Evolutionary conservation across 768 basidiomycete genomes (phyloP), one percentile per base, ranked within the genome.

Genomic region (Lanmaoa pseudosensibilis): DNA sequence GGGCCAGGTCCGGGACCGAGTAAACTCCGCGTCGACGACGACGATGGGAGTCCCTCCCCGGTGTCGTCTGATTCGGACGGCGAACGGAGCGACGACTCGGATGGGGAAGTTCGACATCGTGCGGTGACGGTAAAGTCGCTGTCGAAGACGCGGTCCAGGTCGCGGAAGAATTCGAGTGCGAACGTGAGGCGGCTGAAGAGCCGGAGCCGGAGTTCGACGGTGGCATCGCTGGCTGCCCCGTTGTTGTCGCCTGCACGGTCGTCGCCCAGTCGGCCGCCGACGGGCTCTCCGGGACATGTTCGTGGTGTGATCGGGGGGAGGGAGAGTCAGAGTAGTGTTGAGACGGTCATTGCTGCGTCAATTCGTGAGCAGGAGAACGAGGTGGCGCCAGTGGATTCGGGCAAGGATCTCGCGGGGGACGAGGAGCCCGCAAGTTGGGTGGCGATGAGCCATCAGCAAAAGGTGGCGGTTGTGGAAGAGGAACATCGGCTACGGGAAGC

Each of bases 341-440:
- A 82, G 18, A 92, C 91, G 0, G 85, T 92, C 6, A 83, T 81
- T 27, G 87, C 82, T 2, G 79, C 70, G 8, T 85, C 85, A 34
- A 51, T 75, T 13, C 74, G 76, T 0, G 72, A 76, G 46, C 71
- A 65, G 46, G 77, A 75, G 4, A 62, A 58, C 8, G 73, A 66
- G 27, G 51, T 63, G 11, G 65, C 53, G 13, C 61, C 45, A 3
- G 55, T 43, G 12, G 50, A 54, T 58, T 21, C 68, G 21, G 69
- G 73, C 4, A 53, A 54, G 40, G 47, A 55, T 56, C 9, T 69
- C 3, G 67, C 69, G 0, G 77, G 72, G 13, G 63, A 70, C 16
- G 51, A 64, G 11, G 72, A 74, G 48, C 64, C 34, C 44, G 60
- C 30, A 39, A 52, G 47, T n/a, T 73, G 70, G 71, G 46, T 19